phyloP scores from a whole-genome alignment of 768 basidiomycete species.

The Polyporus arcularius region DNA sequence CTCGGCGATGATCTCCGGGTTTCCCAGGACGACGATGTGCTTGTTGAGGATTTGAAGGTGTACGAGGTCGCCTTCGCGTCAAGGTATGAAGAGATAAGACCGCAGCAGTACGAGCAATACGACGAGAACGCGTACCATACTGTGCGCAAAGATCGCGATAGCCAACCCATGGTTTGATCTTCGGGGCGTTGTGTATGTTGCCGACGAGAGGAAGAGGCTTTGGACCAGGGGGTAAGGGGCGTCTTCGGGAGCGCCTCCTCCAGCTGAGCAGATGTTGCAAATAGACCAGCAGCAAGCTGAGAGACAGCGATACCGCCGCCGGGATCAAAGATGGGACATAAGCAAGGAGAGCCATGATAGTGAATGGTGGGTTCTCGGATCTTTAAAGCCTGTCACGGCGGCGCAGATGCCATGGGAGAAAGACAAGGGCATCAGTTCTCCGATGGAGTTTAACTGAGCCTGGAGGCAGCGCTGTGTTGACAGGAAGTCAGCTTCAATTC shows the following conservation, averaged over 20 bases:
- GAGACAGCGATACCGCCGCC: not conserved
- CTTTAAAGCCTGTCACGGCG: no score
- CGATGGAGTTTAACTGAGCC: no score
- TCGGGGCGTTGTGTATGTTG: not conserved
- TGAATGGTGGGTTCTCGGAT: no score
- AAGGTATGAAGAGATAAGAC: no score
- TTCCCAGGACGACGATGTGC: not conserved
- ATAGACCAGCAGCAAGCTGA: not conserved
- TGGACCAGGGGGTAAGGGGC: slow-evolving; percentile 9
- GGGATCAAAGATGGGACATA: not conserved
- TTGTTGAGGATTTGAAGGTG: slow-evolving; percentile 2
- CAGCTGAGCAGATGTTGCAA: not conserved
- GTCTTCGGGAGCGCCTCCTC: not conserved
- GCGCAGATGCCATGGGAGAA: not conserved
- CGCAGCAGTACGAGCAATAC: no score
- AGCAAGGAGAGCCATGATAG: no score
- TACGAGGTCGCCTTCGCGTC: slow-evolving; percentile 3
- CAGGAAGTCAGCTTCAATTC: no score
- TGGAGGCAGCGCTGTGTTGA: no score
- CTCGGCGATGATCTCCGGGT: not conserved
- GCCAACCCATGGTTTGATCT: not conserved
- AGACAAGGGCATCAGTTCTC: not conserved
- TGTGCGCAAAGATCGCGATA: not conserved
- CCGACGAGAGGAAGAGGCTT: slow-evolving; percentile 3
- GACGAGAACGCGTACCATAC: not conserved